A percentile compares a stretch with the other conserved stretches of the same genome.
These are phyloP conservation scores for Phialophora chinensis DNA, from an alignment of 2,329 filamentous ascomycete species.

Conservation along the genomic window DNA sequence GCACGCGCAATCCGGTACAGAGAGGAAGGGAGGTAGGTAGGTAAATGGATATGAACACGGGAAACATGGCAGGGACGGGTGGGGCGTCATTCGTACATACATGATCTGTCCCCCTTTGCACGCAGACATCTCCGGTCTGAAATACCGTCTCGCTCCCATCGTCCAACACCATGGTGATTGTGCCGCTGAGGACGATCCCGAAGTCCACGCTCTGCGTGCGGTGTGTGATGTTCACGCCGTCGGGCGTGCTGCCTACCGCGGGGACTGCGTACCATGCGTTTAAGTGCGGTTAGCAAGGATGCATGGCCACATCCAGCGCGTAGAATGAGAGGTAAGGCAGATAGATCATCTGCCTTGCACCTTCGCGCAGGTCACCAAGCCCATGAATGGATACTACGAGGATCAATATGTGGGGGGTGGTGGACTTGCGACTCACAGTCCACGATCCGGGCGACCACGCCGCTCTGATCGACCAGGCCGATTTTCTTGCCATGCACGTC, in stretches of 20 bases:
- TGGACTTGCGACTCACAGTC: constrained; percentile 30
- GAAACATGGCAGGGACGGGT: too few relatives aligned
- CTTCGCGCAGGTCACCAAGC: neutral
- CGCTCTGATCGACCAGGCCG: constrained; percentile 35
- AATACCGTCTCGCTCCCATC: constrained; percentile 41
- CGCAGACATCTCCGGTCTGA: constrained; percentile 41
- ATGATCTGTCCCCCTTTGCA: constrained; percentile 41
- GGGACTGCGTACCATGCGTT: constrained; percentile 27
- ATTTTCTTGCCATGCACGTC: constrained; percentile 42
- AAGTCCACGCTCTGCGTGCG: constrained; percentile 42
- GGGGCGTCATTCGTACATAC: constrained; percentile 18
- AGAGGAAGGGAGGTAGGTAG: neutral
- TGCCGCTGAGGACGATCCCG: constrained; percentile 43
- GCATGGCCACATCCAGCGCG: neutral
- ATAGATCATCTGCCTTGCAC: too few relatives aligned
- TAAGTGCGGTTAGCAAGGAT: neutral
- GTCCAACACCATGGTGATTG: constrained; percentile 42
- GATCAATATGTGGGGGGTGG: neutral
- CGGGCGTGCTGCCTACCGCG: constrained; percentile 26
- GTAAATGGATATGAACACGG: too few relatives aligned
- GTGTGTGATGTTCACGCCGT: constrained; percentile 37
- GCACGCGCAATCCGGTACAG: too few relatives aligned
- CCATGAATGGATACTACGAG: too few relatives aligned
- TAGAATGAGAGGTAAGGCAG: too few relatives aligned
- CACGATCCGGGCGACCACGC: constrained; percentile 40